Evolutionary conservation across 208 protist species (phyloP), one percentile per base, ranked within the genome.

Genomic region (Crithidia mellificae): DNA sequence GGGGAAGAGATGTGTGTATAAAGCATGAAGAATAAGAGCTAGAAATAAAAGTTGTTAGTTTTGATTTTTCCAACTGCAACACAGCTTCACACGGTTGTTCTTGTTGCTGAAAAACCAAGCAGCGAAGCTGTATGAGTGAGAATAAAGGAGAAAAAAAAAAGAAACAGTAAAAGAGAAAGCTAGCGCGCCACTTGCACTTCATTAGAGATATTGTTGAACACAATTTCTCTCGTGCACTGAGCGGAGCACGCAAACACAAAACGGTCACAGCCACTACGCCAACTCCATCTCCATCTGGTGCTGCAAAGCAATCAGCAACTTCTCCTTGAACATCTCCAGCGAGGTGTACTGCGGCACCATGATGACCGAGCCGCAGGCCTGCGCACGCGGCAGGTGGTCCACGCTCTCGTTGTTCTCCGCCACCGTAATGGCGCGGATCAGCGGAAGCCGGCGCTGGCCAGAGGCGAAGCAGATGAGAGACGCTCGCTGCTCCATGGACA

Each of bases 261-360:
- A 6, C 32, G n/a, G 9, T 52, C 22, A 25, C 22, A 6, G 24
- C 1, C n/a, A 41, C 65, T 74, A 95, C 27, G 89, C 92, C n/a
- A 95, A 69, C 61, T 96, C 89, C 92, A 96, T 96, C 62, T 95
- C 92, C 75, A 87, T 90, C 65, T 92, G 80, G 58, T 96, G 92
- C 54, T 89, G 68, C 51, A 96, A 68, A 2, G 89, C 89, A 15
- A 90, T 32, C 8, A 92, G 43, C 6, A 96, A 64, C 66, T 96
- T 96, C 20, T 88, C 82, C 38, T 67, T 78, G 57, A 96, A 93
- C 50, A 87, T 76, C 14, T 93, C 85, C 27, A 88, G 72, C 6
- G 85, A 86, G 29, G 83, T 85, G 77, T 95, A 96, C 22, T 76
- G 80, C 9, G 92, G 92, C 20, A 96, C 66, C 30, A 85, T 90